Base-by-base conservation (phyloP, 768 basidiomycete genomes). In the Leccinum disarticulatum region DNA sequence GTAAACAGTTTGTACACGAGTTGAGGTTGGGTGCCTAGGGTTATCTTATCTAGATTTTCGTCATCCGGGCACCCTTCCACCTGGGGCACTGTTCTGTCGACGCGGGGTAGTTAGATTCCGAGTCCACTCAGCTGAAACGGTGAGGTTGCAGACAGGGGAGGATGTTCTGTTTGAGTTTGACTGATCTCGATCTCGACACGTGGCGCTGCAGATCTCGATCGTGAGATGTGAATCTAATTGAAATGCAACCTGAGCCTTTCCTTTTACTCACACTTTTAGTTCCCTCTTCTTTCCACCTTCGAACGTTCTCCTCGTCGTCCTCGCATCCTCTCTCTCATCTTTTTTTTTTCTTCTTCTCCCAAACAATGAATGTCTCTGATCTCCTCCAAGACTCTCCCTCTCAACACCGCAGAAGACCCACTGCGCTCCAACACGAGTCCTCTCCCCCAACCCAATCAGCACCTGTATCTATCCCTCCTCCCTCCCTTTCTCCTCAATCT, bases 351-450 rank as follows among this genome's bases (percentile, higher is more conserved):
- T 30, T 53, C 52, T 50, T 22, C 22, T 22, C 25, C 51, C 11
- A 1, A 53, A 2, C 2, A 89, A 89, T 89, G 87, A 87, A 89
- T 74, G 85, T 90, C 64, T 83, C 84, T 25, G 83, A 79, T 68
- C 80, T 90, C 58, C 76, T 90, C 27, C 86, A 88, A 64, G 86
- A 87, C 72, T 83, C 87, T 0, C 87, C 87, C 52, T 87, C 86
- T 0, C 86, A 86, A 65, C 82, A 82, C 66, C 64, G 76, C 22
- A 66, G 76, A 67, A 66, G 66, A 3, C 62, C 75, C 11, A 64
- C 68, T 62, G 63, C 61, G 19, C 57, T 65, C 13, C 72, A 70
- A 54, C 70, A 67, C 52, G 64, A 68, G 6, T 58, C 69, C 0
- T 52, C 68, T 1, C 65, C 70, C 13, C 70, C 67, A 31, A 61